phyloP scores from a whole-genome alignment of 257 asterid genomes.

The Petunia axillaris region DNA sequence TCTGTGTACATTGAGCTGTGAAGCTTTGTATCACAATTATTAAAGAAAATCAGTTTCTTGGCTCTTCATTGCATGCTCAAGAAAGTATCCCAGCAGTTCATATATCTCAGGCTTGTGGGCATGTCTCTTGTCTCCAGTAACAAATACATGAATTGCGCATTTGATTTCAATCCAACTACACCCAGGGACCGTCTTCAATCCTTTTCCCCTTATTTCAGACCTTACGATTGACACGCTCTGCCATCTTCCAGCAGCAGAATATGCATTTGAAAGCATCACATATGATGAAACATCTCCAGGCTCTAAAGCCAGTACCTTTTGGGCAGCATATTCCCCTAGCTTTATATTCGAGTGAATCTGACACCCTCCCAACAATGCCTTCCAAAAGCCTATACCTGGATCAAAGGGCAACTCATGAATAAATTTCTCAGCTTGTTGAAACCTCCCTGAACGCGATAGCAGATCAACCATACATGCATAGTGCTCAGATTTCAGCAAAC shows the following conservation, averaged over 20 bases:
- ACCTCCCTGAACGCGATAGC: conserved; percentile 80
- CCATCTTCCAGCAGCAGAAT: conserved; percentile 86
- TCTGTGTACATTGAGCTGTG: too few species aligned
- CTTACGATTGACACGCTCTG: conserved; percentile 48
- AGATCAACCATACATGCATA: conserved; percentile 80
- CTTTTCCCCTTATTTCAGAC: conserved; percentile 61
- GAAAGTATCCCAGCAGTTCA: conserved; percentile 39
- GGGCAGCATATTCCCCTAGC: conserved; percentile 62
- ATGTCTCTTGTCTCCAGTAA: conserved; percentile 60
- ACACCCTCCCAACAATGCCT: conserved; percentile 84
- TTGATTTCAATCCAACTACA: conserved; percentile 80
- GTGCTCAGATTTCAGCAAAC: conserved; percentile 63
- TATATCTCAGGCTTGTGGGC: conserved; percentile 44
- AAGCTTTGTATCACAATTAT: conserved; percentile 27
- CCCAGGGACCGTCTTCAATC: conserved; percentile 69
- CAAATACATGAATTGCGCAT: conserved; percentile 67
- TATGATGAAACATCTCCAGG: conserved; percentile 86
- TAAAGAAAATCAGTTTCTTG: conserved; percentile 26
- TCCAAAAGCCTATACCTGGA: conserved; percentile 89
- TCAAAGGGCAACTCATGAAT: conserved; percentile 71
- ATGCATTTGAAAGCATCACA: conserved; percentile 87
- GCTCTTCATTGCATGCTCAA: conserved; percentile 39
- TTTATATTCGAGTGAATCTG: conserved; percentile 60
- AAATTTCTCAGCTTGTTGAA: conserved; percentile 62
- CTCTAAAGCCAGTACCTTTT: conserved; percentile 61